Evolutionary conservation across 2,329 filamentous ascomycete species (phyloP), one percentile per base, ranked within the genome.

Genomic region (Neocucurbitaria cava): DNA sequence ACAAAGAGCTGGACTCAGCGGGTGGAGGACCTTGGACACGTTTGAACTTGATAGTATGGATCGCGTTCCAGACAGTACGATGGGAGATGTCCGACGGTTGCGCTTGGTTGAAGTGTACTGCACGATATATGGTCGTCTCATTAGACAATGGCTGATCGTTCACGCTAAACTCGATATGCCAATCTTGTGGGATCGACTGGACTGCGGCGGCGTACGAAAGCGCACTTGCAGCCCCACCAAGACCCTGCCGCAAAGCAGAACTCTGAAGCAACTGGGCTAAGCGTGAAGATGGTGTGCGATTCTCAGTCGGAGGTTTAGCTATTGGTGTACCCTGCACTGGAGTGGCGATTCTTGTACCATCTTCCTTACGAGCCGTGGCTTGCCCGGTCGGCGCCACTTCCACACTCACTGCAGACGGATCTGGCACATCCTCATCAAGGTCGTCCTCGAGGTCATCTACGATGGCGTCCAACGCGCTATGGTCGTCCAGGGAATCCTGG

Each of bases 81-180:
- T 84, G 85, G 9, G 85, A 78, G 10, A 88, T 82, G 52, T 96
- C 91, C 18, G 89, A 85, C 10, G 82, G 72, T 44, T 83, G 78
- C 13, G 81, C 76, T 54, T 85, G 82, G 78, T 83, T 86, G 70
- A 87, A 90, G 69, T 97, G 91, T 8, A 98, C 91, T 28, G 95
- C 95, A 43, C 94, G 89, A 70, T 98, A 99, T 51, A 99, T 94
- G 0, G 95, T 99, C 0, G 91, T 97, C 66, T 98, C 93, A 64
- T 93, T 95, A 0, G 90, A 83, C 54, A 99, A 89, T 1, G 90
- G 84, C 73, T 92, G 92, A 48, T 85, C 89, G 60, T 96, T 89
- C 45, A 98, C 85, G 62, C 87, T 93, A 77, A 99, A 99, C 70
- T 98, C 91, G 56, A 99, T 92, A 69, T 99, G 94, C 95, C 95